Base-by-base conservation (phyloP, 345 rosid species). In the Arabis hirsuta region DNA sequence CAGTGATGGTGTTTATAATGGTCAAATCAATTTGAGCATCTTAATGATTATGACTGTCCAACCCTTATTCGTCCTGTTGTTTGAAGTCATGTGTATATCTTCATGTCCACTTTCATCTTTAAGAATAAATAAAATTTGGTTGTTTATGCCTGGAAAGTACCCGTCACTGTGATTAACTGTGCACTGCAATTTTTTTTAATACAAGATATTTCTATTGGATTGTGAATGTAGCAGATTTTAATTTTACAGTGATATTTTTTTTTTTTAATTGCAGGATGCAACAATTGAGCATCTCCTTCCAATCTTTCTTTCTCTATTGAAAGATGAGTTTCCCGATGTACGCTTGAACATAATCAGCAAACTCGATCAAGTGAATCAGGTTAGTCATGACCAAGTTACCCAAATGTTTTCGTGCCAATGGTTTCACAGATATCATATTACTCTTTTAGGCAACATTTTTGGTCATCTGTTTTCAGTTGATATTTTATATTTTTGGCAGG, bases 301-400 rank as follows among this genome's bases (percentile, higher is more conserved):
- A 29, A 91, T 94, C 69, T 94, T 89, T 77, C 96, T 94, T 36
- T 91, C 97, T 22, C 90, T 94, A 53, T 77, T 94, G 87, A 94
- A 89, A 85, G 98, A 94, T 87, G 97, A 91, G 78, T 91, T 89
- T 80, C 97, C 98, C 8, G 97, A 94, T 74, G 98, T 94, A 72
- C 95, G 98, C n/a, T 91, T 91, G 71, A 94, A 91, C 76, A 91
- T 94, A 27, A 94, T 91, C 71, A 89, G 98, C 96, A 94, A 94
- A 87, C 97, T 94, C 51, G 98, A 94, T 82, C 96, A 94, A 91
- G 98, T 91, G 76, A 94, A 94, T 76, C 97, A 94, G 98, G 98
- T 94, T 72, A 73, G 87, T 57, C 58, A 39, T 20, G 8, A 46
- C 48, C 6, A 7, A 52, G 6, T 32, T 42, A 9, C 24, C 72